Evolutionary conservation across 2,329 filamentous ascomycete genomes (phyloP).

Genomic region (Botrytis aclada): DNA sequence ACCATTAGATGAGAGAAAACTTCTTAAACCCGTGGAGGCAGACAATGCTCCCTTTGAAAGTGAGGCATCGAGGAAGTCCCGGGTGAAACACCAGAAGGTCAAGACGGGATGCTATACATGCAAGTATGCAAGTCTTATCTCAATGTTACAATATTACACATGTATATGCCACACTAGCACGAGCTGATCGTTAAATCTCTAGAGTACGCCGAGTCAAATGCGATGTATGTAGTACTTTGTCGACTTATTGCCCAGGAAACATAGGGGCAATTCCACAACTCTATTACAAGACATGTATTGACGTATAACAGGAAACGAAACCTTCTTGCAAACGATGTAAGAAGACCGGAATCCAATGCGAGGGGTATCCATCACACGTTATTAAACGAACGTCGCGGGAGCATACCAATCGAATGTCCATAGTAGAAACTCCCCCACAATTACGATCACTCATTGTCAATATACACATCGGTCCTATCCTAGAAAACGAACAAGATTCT

Average conservation of each 20-base stretch:
- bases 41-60: neutral
- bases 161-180: neutral
- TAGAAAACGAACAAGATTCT: constrained; percentile 20
- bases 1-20: neutral
- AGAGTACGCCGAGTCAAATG: constrained; percentile 15
- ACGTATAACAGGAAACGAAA: constrained; percentile 24
- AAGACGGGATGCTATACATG: constrained; percentile 15
- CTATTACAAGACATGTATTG: neutral
- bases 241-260: neutral
- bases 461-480: constrained; percentile 7
- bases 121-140: constrained; percentile 15
- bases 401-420: neutral
- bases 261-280: neutral
- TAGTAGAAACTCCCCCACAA: neutral
- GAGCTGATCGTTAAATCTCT: constrained; percentile 4
- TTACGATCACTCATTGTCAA: neutral
- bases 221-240: constrained; percentile 12
- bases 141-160: neutral
- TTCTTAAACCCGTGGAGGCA: neutral
- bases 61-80: neutral
- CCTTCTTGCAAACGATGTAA: constrained; percentile 25
- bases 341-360: constrained; percentile 24
- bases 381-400: neutral
- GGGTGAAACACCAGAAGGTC: constrained; percentile 14
- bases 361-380: constrained; percentile 22